A percentile compares a stretch with the other conserved stretches of the same genome.
Conservation (phyloP, 2,329 filamentous ascomycete species). For the Capronia americana region DNA sequence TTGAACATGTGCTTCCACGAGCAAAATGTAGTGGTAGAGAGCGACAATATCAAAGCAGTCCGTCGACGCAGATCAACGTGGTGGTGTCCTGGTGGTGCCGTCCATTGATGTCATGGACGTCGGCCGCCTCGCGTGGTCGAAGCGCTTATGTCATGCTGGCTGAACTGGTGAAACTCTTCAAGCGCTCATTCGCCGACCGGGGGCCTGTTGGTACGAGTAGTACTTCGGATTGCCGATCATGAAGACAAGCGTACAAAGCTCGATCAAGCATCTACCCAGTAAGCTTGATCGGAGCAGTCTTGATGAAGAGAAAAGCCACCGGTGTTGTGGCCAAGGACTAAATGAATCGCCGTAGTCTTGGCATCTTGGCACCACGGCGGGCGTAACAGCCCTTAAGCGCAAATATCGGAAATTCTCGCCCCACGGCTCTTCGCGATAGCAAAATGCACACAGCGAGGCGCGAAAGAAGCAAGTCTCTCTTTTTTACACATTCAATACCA, state of each 20-base stretch:
- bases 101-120: not conserved
- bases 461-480: not conserved
- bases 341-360: not conserved
- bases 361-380: not conserved
- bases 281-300: not conserved
- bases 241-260: constrained; percentile 2
- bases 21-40: not conserved
- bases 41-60: not conserved
- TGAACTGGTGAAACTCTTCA: not conserved
- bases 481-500: not conserved
- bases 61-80: not conserved
- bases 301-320: not conserved
- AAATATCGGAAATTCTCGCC: constrained; percentile 2
- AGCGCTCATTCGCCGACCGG: not conserved
- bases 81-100: not conserved
- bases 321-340: too few species aligned
- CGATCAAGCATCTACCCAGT: not conserved
- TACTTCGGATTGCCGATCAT: not conserved
- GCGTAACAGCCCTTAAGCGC: not conserved
- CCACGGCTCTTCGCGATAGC: not conserved
- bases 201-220: not conserved
- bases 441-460: not conserved
- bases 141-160: not conserved
- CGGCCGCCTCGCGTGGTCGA: not conserved
- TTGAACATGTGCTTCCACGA: not conserved